Conservation (phyloP, 2,329 filamentous ascomycete genomes). For the Calonectria henricotiae region DNA sequence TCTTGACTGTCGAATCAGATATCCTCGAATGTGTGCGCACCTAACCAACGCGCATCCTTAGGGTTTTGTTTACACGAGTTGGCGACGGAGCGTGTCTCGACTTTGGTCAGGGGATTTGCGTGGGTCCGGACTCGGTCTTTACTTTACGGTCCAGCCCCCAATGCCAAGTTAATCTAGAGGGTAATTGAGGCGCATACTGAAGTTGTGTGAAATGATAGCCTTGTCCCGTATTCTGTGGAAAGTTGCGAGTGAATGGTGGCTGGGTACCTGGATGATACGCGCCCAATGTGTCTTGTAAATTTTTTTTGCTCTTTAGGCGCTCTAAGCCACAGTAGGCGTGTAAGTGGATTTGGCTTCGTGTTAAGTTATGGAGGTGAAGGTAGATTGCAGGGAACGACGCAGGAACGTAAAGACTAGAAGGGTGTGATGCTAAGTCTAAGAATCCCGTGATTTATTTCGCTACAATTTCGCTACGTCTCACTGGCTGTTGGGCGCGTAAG, state of each 20-base stretch:
- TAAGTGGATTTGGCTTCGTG: slow-evolving; percentile 32
- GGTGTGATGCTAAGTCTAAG: not conserved
- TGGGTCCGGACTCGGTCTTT: slow-evolving; percentile 41
- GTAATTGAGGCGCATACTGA: slow-evolving; percentile 3
- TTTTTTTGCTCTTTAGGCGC: not conserved
- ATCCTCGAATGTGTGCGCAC: slow-evolving; percentile 24
- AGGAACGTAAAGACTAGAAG: not conserved
- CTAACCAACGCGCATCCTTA: slow-evolving; percentile 43
- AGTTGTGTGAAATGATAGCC: slow-evolving; percentile 19
- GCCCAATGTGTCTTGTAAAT: slow-evolving; percentile 23
- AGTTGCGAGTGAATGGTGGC: slow-evolving; percentile 3
- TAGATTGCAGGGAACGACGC: slow-evolving; percentile 6
- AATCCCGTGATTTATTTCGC: not conserved
- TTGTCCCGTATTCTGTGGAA: not conserved
- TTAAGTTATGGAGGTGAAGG: slow-evolving; percentile 8
- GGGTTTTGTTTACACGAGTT: slow-evolving; percentile 51
- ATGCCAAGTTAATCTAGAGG: slow-evolving; percentile 13
- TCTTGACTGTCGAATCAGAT: not conserved
- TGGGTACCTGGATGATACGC: slow-evolving; percentile 17
- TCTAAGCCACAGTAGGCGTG: slow-evolving; percentile 27
- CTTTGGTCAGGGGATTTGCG: slow-evolving; percentile 46
- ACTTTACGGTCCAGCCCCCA: slow-evolving; percentile 24
- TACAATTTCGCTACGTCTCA: slow-evolving; percentile 23
- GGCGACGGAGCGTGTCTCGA: slow-evolving; percentile 46
- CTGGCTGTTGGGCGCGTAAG: slow-evolving; percentile 15